These are phyloP conservation scores for Quercus bicolor DNA, from an alignment of 306 rosid genomes.

Conservation along the genomic window DNA sequence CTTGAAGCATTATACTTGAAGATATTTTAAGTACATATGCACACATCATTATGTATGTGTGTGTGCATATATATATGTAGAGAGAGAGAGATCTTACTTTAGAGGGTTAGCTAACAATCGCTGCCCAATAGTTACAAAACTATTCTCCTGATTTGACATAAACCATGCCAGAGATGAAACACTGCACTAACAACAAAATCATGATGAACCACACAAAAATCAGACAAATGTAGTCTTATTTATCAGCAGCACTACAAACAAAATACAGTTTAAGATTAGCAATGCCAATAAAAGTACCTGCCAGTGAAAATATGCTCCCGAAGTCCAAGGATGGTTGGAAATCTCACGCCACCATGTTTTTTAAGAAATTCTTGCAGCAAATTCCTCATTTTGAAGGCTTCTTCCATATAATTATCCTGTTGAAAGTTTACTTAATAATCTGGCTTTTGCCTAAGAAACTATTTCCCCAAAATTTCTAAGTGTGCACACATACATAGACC, in stretches of 20 bases:
- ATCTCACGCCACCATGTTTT: slow-evolving; percentile 58
- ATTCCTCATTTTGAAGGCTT: slow-evolving; percentile 99
- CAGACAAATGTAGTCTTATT: slow-evolving; percentile 1
- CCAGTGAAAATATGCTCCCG: slow-evolving; percentile 97
- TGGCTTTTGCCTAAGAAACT: neutral
- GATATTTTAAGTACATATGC: neutral
- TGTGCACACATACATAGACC: neutral
- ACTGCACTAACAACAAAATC: slow-evolving; percentile 47
- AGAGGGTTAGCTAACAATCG: slow-evolving; percentile 89
- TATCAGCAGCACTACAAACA: slow-evolving; percentile 13
- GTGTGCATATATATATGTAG: no score
- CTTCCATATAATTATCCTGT: slow-evolving; percentile 97
- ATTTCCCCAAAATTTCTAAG: neutral
- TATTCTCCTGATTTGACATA: slow-evolving; percentile 91
- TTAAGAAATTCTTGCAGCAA: slow-evolving; percentile 79
- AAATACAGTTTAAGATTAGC: slow-evolving; percentile 23
- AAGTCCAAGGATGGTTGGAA: slow-evolving; percentile 92
- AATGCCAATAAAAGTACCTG: slow-evolving; percentile 49
- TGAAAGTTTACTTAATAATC: slow-evolving; percentile 24
- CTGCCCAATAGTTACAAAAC: slow-evolving; percentile 98
- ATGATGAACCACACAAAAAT: slow-evolving; percentile 9
- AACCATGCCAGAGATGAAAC: slow-evolving; percentile 99
- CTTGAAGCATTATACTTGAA: neutral
- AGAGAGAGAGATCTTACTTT: slow-evolving; percentile 44
- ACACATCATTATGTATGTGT: no score